Evolutionary conservation across 2,329 filamentous ascomycete genomes (phyloP).

Genomic region (Rutstroemia sp.): DNA sequence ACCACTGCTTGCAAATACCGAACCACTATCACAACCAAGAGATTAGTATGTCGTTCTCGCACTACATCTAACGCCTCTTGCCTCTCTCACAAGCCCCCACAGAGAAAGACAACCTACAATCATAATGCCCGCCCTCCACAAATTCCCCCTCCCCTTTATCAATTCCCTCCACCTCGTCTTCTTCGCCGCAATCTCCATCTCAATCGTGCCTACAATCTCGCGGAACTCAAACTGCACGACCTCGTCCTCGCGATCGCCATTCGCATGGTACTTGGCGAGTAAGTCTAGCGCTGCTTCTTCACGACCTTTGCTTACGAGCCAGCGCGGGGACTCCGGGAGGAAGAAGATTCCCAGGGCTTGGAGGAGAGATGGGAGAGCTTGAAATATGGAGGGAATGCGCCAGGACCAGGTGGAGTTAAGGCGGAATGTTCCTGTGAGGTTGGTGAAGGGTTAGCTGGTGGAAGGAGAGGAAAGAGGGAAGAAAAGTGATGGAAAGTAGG

Average conservation of each 20-base stretch:
- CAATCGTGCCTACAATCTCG: slow-evolving; percentile 14
- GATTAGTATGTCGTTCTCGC: neutral
- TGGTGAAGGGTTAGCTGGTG: too few species aligned
- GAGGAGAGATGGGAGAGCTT: slow-evolving; percentile 14
- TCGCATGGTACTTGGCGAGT: slow-evolving; percentile 46
- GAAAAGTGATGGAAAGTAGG: neutral
- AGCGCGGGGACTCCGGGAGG: slow-evolving; percentile 52
- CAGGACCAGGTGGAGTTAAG: slow-evolving; percentile 15
- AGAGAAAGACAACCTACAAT: neutral
- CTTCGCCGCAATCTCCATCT: slow-evolving; percentile 31
- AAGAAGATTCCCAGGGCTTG: slow-evolving; percentile 39
- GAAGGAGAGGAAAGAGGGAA: too few species aligned
- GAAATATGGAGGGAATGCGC: slow-evolving; percentile 15
- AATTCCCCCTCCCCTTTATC: slow-evolving; percentile 10
- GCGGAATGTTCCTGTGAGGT: slow-evolving; percentile 3
- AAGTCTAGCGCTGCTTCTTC: slow-evolving; percentile 43
- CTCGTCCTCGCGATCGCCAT: slow-evolving; percentile 40
- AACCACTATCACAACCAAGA: slow-evolving; percentile 5
- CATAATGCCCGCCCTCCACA: slow-evolving; percentile 12
- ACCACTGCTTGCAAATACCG: slow-evolving; percentile 19
- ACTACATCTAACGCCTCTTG: too few species aligned
- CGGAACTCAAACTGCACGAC: slow-evolving; percentile 39
- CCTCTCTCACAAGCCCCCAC: neutral
- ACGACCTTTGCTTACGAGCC: slow-evolving; percentile 47
- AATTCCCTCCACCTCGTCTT: slow-evolving; percentile 18